A percentile compares a stretch with the other conserved stretches of the same genome.
Evolutionary conservation across 2,329 filamentous ascomycete genomes (phyloP).

Genomic region (Clonostachys sp.): DNA sequence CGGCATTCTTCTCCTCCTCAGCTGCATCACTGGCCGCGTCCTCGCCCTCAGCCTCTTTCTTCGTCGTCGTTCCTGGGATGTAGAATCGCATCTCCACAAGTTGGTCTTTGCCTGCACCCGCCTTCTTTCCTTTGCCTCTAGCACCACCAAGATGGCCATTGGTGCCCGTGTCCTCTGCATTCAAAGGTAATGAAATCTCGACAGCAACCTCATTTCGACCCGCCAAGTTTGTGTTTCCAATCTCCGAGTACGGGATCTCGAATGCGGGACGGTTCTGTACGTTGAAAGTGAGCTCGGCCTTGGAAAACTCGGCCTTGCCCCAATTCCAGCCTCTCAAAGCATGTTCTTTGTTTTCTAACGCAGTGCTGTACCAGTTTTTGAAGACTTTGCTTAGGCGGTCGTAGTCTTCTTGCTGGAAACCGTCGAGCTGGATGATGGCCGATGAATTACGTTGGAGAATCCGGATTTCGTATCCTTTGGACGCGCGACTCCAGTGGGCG

Average conservation of each 20-base stretch:
- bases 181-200: conserved; percentile 77
- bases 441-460: conserved; percentile 80
- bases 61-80: conserved; percentile 84
- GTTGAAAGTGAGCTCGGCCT: conserved; percentile 92
- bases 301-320: conserved; percentile 96
- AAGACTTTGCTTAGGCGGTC: conserved; percentile 89
- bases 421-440: conserved; percentile 88
- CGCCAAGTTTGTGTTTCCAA: conserved; percentile 94
- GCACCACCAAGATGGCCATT: conserved; percentile 73
- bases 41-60: conserved; percentile 64
- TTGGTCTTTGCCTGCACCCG: conserved; percentile 84
- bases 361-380: conserved; percentile 97
- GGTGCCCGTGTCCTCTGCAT: conserved; percentile 66
- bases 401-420: conserved; percentile 91
- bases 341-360: conserved; percentile 88
- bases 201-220: conserved; percentile 97
- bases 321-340: conserved; percentile 97
- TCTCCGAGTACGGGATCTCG: conserved; percentile 94
- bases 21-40: conserved; percentile 59
- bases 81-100: conserved; percentile 99
- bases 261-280: conserved; percentile 96
- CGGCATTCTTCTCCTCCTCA: conserved; percentile 83
- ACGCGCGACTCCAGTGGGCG: conserved; percentile 91
- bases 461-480: conserved; percentile 91
- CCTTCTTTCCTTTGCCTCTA: conserved; percentile 77